Evolutionary conservation across 768 basidiomycete species (phyloP).

Genomic region (Auriculariales sp.): DNA sequence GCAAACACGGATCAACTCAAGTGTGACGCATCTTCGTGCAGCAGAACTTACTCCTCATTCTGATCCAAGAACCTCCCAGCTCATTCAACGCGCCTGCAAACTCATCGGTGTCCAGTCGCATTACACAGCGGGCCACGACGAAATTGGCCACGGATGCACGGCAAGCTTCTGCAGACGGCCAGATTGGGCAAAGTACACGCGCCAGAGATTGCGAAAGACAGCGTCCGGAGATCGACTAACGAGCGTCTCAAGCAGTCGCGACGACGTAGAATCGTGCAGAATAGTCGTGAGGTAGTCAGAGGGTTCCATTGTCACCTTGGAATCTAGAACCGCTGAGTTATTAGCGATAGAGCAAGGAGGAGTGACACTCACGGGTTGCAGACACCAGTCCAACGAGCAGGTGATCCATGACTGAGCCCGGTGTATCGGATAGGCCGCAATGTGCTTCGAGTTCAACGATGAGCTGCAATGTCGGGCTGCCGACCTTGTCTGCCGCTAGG

Average conservation of each 20-base stretch:
- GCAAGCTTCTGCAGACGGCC: slow-evolving; percentile 58
- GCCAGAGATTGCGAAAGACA: slow-evolving; percentile 60
- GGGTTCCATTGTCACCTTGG: slow-evolving; percentile 25
- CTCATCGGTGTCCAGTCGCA: slow-evolving; percentile 40
- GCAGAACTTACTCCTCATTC: too few relatives aligned
- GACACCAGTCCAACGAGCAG: slow-evolving; percentile 66
- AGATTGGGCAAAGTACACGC: slow-evolving; percentile 58
- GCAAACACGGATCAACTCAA: not conserved
- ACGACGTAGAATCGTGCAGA: slow-evolving; percentile 74
- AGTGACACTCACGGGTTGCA: slow-evolving; percentile 35
- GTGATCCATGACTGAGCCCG: slow-evolving; percentile 68
- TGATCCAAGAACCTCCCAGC: slow-evolving; percentile 37
- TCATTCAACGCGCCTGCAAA: slow-evolving; percentile 45
- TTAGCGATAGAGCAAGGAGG: not conserved
- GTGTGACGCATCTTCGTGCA: not conserved
- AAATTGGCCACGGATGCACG: slow-evolving; percentile 86
- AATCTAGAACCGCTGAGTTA: slow-evolving; percentile 23
- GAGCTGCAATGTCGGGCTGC: slow-evolving; percentile 68
- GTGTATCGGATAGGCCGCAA: slow-evolving; percentile 36
- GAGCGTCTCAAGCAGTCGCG: slow-evolving; percentile 78
- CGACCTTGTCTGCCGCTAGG: slow-evolving; percentile 59
- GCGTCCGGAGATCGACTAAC: slow-evolving; percentile 43
- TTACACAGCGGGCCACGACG: slow-evolving; percentile 69
- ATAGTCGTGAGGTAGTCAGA: slow-evolving; percentile 75
- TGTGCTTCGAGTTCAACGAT: slow-evolving; percentile 72